Percentiles rank a stretch among this genome's conserved stretches.
Evolutionary conservation across 495 filamentous ascomycete species (phyloP).

Genomic region (Xylaria acuta): DNA sequence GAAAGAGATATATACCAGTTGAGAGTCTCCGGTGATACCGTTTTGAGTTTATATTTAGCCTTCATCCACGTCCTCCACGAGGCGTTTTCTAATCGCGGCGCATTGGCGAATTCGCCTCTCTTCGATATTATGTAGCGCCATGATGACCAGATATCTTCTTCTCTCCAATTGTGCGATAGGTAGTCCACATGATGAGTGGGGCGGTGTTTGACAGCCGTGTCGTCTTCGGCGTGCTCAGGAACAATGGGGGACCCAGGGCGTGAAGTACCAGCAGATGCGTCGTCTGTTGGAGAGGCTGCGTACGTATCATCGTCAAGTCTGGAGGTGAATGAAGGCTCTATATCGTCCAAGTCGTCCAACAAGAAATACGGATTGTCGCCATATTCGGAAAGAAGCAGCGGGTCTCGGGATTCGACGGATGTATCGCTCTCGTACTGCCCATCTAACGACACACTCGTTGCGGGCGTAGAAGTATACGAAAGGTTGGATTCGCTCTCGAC

Average conservation of each 20-base stretch:
- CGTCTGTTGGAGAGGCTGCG: conserved; percentile 52
- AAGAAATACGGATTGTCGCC: conserved; percentile 56
- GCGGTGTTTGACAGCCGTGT: conserved; percentile 75
- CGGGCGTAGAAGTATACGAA: conserved; percentile 62
- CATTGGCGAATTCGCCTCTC: conserved; percentile 77
- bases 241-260: conserved; percentile 53
- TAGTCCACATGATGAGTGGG: conserved; percentile 96
- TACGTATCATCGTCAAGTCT: conserved; percentile 48
- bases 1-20: conserved; percentile 72
- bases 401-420: conserved; percentile 55
- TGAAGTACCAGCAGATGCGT: conserved; percentile 52
- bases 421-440: conserved; percentile 57
- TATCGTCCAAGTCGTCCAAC: conserved; percentile 46
- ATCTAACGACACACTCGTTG: conserved; percentile 68
- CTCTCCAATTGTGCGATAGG: conserved; percentile 91
- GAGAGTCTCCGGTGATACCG: conserved; percentile 83
- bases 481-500: conserved; percentile 45
- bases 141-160: conserved; percentile 97
- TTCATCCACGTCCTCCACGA: conserved; percentile 99
- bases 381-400: conserved; percentile 65
- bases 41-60: conserved; percentile 80
- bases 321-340: conserved; percentile 57
- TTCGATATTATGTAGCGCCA: conserved; percentile 91
- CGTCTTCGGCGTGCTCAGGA: conserved; percentile 72
- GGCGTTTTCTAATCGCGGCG: conserved; percentile 88